phyloP scores from a whole-genome alignment of 2,329 filamentous ascomycete genomes.

The Colletotrichum orchidophilum region DNA sequence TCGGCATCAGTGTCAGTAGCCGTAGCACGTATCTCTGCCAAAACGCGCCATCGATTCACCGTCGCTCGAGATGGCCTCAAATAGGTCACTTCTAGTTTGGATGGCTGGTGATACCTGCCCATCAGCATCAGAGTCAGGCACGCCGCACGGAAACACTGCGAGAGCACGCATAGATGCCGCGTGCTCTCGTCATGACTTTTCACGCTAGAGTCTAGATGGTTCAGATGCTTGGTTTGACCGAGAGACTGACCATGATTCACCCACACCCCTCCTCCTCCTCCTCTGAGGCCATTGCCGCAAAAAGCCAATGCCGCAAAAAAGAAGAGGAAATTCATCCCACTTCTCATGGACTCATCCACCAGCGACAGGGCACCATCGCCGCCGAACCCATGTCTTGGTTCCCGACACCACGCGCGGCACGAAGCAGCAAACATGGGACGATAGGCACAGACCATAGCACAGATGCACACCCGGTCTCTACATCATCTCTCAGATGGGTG shows the following conservation, averaged over 20 bases:
- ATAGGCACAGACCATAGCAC: constrained; percentile 7
- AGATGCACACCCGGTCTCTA: not conserved
- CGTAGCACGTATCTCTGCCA: not conserved
- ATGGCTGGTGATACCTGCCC: not conserved
- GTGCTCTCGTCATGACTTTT: constrained; percentile 5
- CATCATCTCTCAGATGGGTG: not conserved
- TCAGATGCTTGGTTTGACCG: constrained; percentile 19
- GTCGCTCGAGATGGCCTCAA: not conserved
- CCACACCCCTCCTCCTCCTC: constrained; percentile 1
- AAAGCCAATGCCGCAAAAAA: too few relatives aligned
- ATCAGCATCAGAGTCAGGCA: not conserved
- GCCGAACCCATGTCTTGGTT: constrained; percentile 20
- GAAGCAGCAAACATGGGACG: not conserved
- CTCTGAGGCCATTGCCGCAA: not conserved
- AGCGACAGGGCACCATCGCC: constrained; percentile 14
- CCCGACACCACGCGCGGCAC: not conserved
- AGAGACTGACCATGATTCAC: constrained; percentile 27
- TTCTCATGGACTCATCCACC: constrained; percentile 11
- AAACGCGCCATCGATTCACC: not conserved
- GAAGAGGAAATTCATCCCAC: constrained; percentile 22
- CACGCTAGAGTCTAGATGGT: not conserved
- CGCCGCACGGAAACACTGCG: constrained; percentile 1
- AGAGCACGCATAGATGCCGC: not conserved
- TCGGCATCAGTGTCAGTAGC: constrained; percentile 11
- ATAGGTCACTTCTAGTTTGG: not conserved